Evolutionary conservation across 1,284 basidiomycete genomes (phyloP).

Genomic region (Pisolithus thermaeus): DNA sequence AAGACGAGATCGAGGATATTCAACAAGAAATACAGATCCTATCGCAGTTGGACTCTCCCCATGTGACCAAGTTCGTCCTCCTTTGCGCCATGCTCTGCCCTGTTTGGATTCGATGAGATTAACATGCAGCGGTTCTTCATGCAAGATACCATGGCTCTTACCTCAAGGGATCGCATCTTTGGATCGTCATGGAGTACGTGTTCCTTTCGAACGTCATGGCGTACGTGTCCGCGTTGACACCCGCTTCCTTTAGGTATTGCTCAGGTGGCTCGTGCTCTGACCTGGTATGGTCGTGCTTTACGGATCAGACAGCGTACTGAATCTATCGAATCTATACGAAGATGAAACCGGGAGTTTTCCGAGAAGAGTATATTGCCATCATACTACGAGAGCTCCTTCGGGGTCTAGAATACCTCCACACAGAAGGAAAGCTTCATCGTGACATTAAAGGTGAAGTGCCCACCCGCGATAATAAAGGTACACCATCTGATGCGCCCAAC

Average conservation of each 20-base stretch:
- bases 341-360: slow-evolving; percentile 98
- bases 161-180: slow-evolving; percentile 91
- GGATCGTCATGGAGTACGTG: slow-evolving; percentile 98
- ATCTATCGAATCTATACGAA: slow-evolving; percentile 31
- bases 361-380: slow-evolving; percentile 98
- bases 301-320: slow-evolving; percentile 16
- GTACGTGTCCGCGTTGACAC: slow-evolving; percentile 7
- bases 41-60: slow-evolving; percentile 93
- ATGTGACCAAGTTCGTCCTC: slow-evolving; percentile 82
- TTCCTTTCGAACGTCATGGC: slow-evolving; percentile 11
- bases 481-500: slow-evolving; percentile 3
- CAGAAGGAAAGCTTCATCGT: slow-evolving; percentile 93
- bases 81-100: slow-evolving; percentile 12
- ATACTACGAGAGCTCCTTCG: slow-evolving; percentile 88
- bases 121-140: slow-evolving; percentile 18
- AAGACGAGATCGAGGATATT: slow-evolving; percentile 99
- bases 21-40: slow-evolving; percentile 99
- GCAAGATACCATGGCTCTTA: slow-evolving; percentile 91
- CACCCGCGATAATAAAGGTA: neutral
- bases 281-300: slow-evolving; percentile 45
- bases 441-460: slow-evolving; percentile 87
- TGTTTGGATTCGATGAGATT: slow-evolving; percentile 24
- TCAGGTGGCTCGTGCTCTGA: slow-evolving; percentile 84
- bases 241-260: slow-evolving; percentile 55
- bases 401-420: slow-evolving; percentile 93